Conservation (phyloP, 192 early-diverging fungal genomes). For the Umbelopsis vinacea region DNA sequence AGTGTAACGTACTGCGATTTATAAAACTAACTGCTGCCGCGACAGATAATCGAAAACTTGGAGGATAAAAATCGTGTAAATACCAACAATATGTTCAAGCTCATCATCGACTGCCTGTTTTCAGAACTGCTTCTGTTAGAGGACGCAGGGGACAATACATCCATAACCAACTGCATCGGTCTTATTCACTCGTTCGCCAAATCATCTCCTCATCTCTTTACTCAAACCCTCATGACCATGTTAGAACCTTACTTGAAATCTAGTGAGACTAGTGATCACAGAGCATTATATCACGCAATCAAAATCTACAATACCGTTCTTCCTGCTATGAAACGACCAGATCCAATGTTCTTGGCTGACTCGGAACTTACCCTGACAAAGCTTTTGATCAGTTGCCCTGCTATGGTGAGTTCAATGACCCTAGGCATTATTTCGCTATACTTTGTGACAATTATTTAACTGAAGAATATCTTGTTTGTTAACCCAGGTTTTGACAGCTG, state of each 20-base stretch:
- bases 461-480: no score
- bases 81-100: slow-evolving; percentile 60
- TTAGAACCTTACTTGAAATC: slow-evolving; percentile 64
- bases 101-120: slow-evolving; percentile 76
- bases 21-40: slow-evolving; percentile 38
- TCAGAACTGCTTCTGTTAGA: slow-evolving; percentile 72
- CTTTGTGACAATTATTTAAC: background rate
- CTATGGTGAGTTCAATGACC: background rate
- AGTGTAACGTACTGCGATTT: slow-evolving; percentile 34
- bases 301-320: slow-evolving; percentile 59
- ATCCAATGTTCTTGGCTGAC: slow-evolving; percentile 47
- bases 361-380: slow-evolving; percentile 4
- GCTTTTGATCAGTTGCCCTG: background rate
- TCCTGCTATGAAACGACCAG: slow-evolving; percentile 51
- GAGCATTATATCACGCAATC: slow-evolving; percentile 43
- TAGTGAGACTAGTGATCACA: slow-evolving; percentile 10
- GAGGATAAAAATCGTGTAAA: slow-evolving; percentile 49
- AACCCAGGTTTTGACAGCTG: slow-evolving; percentile 61
- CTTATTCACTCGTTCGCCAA: slow-evolving; percentile 37
- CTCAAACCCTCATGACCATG: slow-evolving; percentile 45
- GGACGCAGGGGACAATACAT: slow-evolving; percentile 45
- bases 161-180: slow-evolving; percentile 30
- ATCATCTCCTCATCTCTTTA: slow-evolving; percentile 36
- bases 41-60: slow-evolving; percentile 36
- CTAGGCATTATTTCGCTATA: background rate